Base-by-base conservation (phyloP, 495 filamentous ascomycete species). In the Bathelium albidoporum region DNA sequence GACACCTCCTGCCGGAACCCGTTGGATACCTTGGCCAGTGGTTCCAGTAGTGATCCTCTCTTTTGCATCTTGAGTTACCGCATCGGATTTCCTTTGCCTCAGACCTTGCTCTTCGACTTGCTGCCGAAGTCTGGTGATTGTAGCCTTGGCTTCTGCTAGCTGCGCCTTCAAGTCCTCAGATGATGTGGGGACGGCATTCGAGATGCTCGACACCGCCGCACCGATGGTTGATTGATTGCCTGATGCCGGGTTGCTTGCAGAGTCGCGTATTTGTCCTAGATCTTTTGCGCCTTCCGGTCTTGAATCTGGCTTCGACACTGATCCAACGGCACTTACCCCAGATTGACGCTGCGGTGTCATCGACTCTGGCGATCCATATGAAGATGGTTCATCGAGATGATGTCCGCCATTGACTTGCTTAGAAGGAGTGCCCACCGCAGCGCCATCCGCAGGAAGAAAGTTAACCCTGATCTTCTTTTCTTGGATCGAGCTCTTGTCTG, bases 391-490 rank as follows among this genome's bases (percentile, higher is more conserved):
- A 24, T 72, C 66, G 43, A 65, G 64, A 32, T 71, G 59, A 32
- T 75, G 75, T 72, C 79, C 82, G 36, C 81, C 80, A 64, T 84
- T 82, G 39, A 52, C 61, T 32, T 32, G 24, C n/a, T 29, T 60
- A 11, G 49, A 59, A 18, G 79, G 61, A 34, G 79, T 76, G 5
- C 76, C 78, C n/a, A 68, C 60, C 20, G 66, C 62, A 44, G 74
- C 62, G 20, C 75, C 76, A 52, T 86, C 83, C 7, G 84, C 79
- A 32, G 87, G 76, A 32, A 97, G 78, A 76, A 89, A 97, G 41
- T 77, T 78, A 62, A 98, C 94, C n/a, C 93, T 87, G 66, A 98
- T 97, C 79, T 97, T 98, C 79, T 87, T 89, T 79, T 98, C 95
- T 69, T 89, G 83, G 62, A 97, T 85, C 0, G 83, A 77, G 1